Evolutionary conservation across 306 rosid species (phyloP).

Genomic region (Adenanthera pavonina): DNA sequence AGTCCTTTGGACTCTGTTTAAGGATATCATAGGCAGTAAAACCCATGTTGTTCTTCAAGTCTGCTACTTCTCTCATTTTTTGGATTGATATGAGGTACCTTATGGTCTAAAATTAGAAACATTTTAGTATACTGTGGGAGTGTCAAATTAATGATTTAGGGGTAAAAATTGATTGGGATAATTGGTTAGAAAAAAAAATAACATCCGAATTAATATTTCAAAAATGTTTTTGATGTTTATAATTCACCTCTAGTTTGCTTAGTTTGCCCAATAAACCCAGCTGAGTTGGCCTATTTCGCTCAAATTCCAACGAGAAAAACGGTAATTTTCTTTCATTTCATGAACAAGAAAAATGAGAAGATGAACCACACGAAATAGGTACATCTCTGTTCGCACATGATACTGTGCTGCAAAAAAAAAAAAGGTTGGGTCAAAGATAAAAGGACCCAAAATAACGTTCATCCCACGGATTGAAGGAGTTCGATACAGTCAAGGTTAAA

Average conservation of each 20-base stretch:
- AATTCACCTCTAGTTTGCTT: not conserved
- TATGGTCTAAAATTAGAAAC: not conserved
- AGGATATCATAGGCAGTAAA: conserved; percentile 1
- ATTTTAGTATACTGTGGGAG: not conserved
- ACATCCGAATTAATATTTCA: too few species aligned
- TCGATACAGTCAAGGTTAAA: too few species aligned
- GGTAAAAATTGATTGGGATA: too few species aligned
- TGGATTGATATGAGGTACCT: conserved; percentile 16
- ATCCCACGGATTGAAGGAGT: too few species aligned
- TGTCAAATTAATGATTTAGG: too few species aligned
- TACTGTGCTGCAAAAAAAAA: not conserved
- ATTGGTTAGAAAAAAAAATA: too few species aligned
- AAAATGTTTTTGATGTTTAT: too few species aligned
- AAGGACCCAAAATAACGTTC: too few species aligned
- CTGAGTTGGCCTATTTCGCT: not conserved
- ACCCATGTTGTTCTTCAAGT: not conserved
- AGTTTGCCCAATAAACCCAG: not conserved
- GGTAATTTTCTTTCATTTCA: not conserved
- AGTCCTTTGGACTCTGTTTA: not conserved
- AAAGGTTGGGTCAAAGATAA: too few species aligned
- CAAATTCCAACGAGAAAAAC: not conserved
- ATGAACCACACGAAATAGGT: not conserved
- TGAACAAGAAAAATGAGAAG: not conserved
- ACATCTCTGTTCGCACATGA: not conserved
- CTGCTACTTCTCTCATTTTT: not conserved